Evolutionary conservation across 202 grass and related monocot species (phyloP).

Genomic region (Miscanthus sacchariflorus): DNA sequence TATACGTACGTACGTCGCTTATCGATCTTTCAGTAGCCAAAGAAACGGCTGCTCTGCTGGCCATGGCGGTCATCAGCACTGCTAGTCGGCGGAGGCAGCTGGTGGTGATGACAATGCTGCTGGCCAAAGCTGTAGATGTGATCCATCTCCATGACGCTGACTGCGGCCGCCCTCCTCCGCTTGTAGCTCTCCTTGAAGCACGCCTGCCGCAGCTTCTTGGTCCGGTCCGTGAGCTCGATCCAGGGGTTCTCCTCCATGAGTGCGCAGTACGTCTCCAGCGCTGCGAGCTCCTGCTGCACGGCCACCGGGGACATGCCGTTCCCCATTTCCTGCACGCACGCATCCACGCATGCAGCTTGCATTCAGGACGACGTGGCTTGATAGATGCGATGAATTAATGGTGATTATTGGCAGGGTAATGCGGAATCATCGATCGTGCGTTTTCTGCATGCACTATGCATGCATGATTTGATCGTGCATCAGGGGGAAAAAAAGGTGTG

Average conservation of each 20-base stretch:
- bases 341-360: not conserved
- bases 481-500: not conserved
- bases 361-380: not conserved
- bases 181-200: constrained; percentile 97
- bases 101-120: too few species aligned
- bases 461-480: not conserved
- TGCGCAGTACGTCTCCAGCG: constrained; percentile 53
- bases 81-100: not conserved
- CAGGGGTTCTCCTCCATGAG: constrained; percentile 79
- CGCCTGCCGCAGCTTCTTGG: constrained; percentile 87
- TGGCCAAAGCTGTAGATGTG: not conserved
- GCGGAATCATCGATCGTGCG: not conserved
- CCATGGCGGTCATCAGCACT: not conserved
- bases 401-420: not conserved
- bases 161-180: constrained; percentile 54
- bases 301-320: constrained; percentile 44
- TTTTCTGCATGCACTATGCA: not conserved
- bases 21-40: not conserved
- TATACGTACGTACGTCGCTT: too few species aligned
- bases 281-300: constrained; percentile 57
- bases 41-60: constrained; percentile 1
- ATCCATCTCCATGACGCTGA: not conserved
- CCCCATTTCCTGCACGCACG: constrained; percentile 59
- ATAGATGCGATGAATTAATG: not conserved
- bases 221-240: constrained; percentile 66